A percentile compares a stretch with the other conserved stretches of the same genome.
Conservation (phyloP, 768 basidiomycete species). For the Leccinum subgranulosum region DNA sequence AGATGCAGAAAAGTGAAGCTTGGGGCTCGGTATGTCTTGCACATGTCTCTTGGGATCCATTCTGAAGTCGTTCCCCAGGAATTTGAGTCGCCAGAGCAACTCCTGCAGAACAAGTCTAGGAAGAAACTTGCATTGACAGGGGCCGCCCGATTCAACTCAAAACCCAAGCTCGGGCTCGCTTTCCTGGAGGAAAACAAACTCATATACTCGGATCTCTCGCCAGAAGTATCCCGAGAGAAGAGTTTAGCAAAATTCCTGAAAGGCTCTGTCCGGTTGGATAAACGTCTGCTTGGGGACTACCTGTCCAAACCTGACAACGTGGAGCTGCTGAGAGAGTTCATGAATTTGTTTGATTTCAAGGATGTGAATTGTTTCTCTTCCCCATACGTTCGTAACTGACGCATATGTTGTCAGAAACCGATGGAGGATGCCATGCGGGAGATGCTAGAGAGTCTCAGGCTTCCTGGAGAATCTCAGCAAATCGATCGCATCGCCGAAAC, state of each 20-base stretch:
- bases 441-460: slow-evolving; percentile 85
- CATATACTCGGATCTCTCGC: slow-evolving; percentile 66
- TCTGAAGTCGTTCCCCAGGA: slow-evolving; percentile 36
- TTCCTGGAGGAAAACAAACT: slow-evolving; percentile 93
- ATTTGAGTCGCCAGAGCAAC: slow-evolving; percentile 52
- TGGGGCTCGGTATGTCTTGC: slow-evolving; percentile 61
- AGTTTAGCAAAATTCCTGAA: slow-evolving; percentile 88
- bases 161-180: slow-evolving; percentile 86
- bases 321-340: slow-evolving; percentile 82
- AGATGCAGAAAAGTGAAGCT: slow-evolving; percentile 38
- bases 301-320: slow-evolving; percentile 86
- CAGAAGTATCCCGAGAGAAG: slow-evolving; percentile 51
- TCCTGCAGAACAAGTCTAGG: slow-evolving; percentile 70
- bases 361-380: slow-evolving; percentile 49
- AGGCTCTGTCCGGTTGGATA: slow-evolving; percentile 80
- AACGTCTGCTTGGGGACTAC: slow-evolving; percentile 90
- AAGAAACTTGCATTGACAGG: slow-evolving; percentile 86
- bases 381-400: not conserved
- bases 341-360: slow-evolving; percentile 86
- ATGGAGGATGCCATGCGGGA: slow-evolving; percentile 96
- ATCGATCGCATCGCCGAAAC: slow-evolving; percentile 92
- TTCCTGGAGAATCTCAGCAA: slow-evolving; percentile 95
- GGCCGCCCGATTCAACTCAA: slow-evolving; percentile 83
- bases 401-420: slow-evolving; percentile 61
- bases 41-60: not conserved